Conservation (phyloP, 805 yeast genomes). For the Saturnispora zaruensis region DNA sequence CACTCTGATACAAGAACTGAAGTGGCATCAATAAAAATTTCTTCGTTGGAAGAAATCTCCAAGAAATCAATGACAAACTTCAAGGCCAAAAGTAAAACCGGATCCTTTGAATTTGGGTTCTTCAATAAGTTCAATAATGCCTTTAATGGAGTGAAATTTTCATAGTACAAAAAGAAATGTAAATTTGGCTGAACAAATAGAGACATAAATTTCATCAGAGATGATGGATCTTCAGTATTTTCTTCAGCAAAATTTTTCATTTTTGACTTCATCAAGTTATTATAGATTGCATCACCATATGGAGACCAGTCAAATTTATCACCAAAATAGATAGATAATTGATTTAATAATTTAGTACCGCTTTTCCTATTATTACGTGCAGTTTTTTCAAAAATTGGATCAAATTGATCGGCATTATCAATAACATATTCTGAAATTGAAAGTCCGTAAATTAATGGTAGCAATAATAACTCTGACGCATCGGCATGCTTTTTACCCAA, state of each 20-base stretch:
- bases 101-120: conserved; percentile 52
- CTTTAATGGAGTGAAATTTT: conserved; percentile 44
- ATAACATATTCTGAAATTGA: conserved; percentile 42
- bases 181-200: conserved; percentile 46
- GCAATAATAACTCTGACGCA: conserved; percentile 41
- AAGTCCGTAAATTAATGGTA: conserved; percentile 50
- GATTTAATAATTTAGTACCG: conserved; percentile 57
- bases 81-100: conserved; percentile 49
- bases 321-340: conserved; percentile 47
- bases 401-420: conserved; percentile 16
- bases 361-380: conserved; percentile 55
- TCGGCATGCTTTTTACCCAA: conserved; percentile 50
- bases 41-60: conserved; percentile 33
- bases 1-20: conserved; percentile 52
- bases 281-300: conserved; percentile 42
- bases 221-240: conserved; percentile 76
- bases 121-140: conserved; percentile 50
- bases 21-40: conserved; percentile 38
- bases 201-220: conserved; percentile 58
- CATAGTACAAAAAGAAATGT: conserved; percentile 43
- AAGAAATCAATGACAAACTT: conserved; percentile 43
- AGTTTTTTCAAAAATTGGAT: conserved; percentile 30
- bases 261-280: conserved; percentile 52
- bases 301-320: conserved; percentile 47
- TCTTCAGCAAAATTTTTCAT: conserved; percentile 60